A percentile compares a stretch with the other conserved stretches of the same genome.
Evolutionary conservation across 345 rosid genomes (phyloP).

Genomic region (Isatis tinctoria): DNA sequence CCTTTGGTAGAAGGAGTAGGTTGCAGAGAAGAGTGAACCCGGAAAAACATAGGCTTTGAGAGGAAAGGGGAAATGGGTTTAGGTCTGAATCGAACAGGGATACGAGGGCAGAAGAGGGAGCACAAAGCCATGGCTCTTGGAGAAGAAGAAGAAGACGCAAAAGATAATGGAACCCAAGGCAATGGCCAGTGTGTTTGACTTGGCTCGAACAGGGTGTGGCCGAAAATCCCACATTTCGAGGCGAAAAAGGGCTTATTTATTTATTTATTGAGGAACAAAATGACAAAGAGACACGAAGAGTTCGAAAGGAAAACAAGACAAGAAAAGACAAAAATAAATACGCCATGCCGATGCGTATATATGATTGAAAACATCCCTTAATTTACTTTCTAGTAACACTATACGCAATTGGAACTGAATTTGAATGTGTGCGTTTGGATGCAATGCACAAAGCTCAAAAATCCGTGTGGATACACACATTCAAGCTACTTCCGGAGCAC

Average conservation of each 20-base stretch:
- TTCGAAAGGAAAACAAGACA: neutral
- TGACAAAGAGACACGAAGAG: neutral
- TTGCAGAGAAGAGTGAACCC: slow-evolving; percentile 51
- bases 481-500: too few species aligned
- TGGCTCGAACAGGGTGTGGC: neutral
- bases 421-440: too few species aligned
- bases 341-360: neutral
- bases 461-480: too few species aligned
- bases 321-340: neutral
- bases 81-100: slow-evolving; percentile 40
- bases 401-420: too few species aligned
- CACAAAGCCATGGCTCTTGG: slow-evolving; percentile 53
- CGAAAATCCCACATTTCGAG: slow-evolving; percentile 26
- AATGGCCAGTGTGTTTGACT: slow-evolving; percentile 2
- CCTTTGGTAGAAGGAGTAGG: slow-evolving; percentile 39
- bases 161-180: slow-evolving; percentile 19
- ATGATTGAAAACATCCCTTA: too few species aligned
- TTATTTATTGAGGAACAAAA: neutral
- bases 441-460: too few species aligned
- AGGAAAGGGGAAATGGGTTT: slow-evolving; percentile 39
- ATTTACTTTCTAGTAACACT: too few species aligned
- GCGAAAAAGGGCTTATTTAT: neutral
- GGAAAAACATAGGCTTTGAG: slow-evolving; percentile 22
- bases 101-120: slow-evolving; percentile 57
- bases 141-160: slow-evolving; percentile 22